Percentiles rank a stretch among this genome's conserved stretches.
phyloP scores from a whole-genome alignment of 345 rosid species.

The Ricinus communis region DNA sequence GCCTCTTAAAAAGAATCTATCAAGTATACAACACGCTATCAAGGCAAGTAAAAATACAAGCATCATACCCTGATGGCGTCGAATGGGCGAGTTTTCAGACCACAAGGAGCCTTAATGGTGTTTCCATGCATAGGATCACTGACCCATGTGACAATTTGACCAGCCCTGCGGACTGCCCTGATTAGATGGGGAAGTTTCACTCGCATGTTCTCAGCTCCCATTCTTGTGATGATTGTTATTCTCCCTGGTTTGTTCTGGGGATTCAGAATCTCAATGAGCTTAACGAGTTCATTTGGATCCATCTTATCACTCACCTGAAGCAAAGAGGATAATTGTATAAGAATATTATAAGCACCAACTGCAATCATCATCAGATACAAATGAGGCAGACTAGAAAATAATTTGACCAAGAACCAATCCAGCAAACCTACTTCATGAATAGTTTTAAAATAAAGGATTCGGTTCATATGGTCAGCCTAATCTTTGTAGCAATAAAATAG shows the following conservation, averaged over 20 bases:
- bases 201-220: conserved; percentile 98
- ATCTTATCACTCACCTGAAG: conserved; percentile 90
- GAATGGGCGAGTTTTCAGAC: conserved; percentile 90
- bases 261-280: conserved; percentile 82
- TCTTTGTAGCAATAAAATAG: not conserved
- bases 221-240: conserved; percentile 78
- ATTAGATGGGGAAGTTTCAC: conserved; percentile 90
- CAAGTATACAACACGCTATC: not conserved
- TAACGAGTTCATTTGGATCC: conserved; percentile 84
- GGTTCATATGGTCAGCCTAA: not conserved
- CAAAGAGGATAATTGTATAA: not conserved
- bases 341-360: not conserved
- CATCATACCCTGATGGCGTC: conserved; percentile 56
- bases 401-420: not conserved
- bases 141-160: conserved; percentile 90
- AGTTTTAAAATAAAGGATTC: not conserved
- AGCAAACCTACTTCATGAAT: too few relatives aligned
- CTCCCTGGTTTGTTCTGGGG: conserved; percentile 86
- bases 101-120: conserved; percentile 96
- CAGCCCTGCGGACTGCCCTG: conserved; percentile 72
- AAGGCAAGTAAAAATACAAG: not conserved
- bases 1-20: not conserved
- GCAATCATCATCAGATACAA: not conserved
- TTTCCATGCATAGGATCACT: conserved; percentile 98
- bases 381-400: not conserved